Evolutionary conservation across 164 flowering plant species (phyloP), one percentile per base, ranked within the genome.

Genomic region (Platanus orientalis): DNA sequence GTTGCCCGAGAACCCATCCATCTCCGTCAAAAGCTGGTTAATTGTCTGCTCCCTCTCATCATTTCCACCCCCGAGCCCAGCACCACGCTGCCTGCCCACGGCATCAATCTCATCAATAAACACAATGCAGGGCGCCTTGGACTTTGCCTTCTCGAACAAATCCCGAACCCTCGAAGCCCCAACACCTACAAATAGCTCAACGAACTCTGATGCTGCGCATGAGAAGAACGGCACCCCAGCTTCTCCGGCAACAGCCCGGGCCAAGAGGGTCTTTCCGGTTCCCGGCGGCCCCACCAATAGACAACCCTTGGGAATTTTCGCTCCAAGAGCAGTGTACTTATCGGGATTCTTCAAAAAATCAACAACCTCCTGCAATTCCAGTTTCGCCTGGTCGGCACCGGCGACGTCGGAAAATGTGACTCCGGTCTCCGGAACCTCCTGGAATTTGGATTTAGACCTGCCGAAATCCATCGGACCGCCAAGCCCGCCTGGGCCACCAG

Each of bases 101-200:
- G 98, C 98, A 79, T 93, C 98, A 66, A 93, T 93, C 67, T 93
- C 98, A 84, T 93, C 98, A 69, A 93, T 90, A 36, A 93, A 91
- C 68, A 91, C 96, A 76, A 91, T 91, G 77, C 97, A 91, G 1
- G 97, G 97, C 0, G 97, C 98, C 64, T 91, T 90, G 2, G 90
- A 70, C 80, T 90, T 93, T 0, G 98, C 98, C 79, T 90, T 90
- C 79, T 93, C 96, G 45, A 93, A 93, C 79, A 93, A 77, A 72
- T 90, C 97, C 75, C 98, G 60, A 28, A 93, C 98, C 65, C 98
- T 85, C 0, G 98, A 93, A 0, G 98, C 97, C 21, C 98, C 98
- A 36, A 93, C 98, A 32, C 98, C 98, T 34, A 93, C 98, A 67
- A 93, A 90, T 75, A 93, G 64, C 67, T 90, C 98, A 29, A 93